Evolutionary conservation across 345 rosid species (phyloP).

Genomic region (Eucalyptus viminalis): DNA sequence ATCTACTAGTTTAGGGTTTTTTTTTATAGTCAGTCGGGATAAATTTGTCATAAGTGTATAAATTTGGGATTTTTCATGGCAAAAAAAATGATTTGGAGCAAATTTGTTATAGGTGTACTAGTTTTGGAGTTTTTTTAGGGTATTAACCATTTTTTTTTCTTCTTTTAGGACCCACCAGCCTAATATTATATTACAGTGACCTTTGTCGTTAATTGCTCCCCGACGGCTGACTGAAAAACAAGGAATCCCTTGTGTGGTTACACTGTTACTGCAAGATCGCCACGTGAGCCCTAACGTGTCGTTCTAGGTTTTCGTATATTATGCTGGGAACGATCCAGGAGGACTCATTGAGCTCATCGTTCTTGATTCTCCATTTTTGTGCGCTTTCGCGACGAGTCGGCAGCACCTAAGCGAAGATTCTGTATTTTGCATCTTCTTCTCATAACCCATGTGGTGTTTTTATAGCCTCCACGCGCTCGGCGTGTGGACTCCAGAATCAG

Average conservation of each 20-base stretch:
- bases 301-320: neutral
- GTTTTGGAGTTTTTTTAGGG: rapidly evolving
- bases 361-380: neutral
- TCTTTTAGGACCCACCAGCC: no score
- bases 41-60: no score
- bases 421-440: neutral
- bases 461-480: neutral
- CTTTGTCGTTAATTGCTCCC: no score
- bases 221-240: neutral
- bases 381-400: neutral
- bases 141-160: no score
- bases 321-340: neutral
- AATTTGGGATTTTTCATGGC: rapidly evolving
- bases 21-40: no score
- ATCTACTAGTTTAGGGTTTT: no score
- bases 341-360: neutral
- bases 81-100: rapidly evolving
- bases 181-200: no score
- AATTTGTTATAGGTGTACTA: no score
- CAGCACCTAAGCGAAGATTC: neutral
- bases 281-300: neutral
- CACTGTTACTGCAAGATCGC: neutral
- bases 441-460: neutral
- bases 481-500: neutral
- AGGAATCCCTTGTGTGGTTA: neutral